A percentile compares a stretch with the other conserved stretches of the same genome.
These are phyloP conservation scores for Oryza australiensis DNA, from an alignment of 176 grass and related monocot species.

Conservation along the genomic window DNA sequence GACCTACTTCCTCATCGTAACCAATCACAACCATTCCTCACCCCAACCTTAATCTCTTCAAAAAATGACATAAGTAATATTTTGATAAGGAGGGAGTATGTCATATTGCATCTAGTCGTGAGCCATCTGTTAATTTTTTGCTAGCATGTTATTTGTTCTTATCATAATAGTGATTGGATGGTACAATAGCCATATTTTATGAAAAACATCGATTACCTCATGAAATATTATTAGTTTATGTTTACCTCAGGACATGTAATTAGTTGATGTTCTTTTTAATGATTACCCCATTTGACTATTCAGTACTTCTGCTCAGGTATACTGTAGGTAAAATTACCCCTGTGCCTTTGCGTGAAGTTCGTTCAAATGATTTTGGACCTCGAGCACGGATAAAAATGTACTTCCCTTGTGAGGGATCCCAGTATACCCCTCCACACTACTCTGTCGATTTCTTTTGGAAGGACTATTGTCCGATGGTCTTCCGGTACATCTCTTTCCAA, in stretches of 20 bases:
- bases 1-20: no score
- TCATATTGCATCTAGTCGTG: not conserved
- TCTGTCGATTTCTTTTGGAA: slow-evolving; percentile 98
- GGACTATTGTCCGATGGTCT: slow-evolving; percentile 98
- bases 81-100: no score
- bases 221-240: not conserved
- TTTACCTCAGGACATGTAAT: not conserved
- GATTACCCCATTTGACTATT: not conserved
- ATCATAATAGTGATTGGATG: slow-evolving; percentile 21
- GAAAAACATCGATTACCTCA: not conserved
- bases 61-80: no score
- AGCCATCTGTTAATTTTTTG: slow-evolving; percentile 3
- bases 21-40: no score
- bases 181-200: not conserved
- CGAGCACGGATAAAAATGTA: slow-evolving; percentile 89
- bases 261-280: not conserved
- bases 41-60: no score
- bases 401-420: slow-evolving; percentile 85
- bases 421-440: slow-evolving; percentile 91
- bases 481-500: slow-evolving; percentile 58
- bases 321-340: slow-evolving; percentile 98
- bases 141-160: not conserved
- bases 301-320: slow-evolving; percentile 60
- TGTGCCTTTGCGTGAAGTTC: slow-evolving; percentile 93
- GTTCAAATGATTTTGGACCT: slow-evolving; percentile 95